Conservation (phyloP, 2,329 filamentous ascomycete species). For the Exophiala viscosa region DNA sequence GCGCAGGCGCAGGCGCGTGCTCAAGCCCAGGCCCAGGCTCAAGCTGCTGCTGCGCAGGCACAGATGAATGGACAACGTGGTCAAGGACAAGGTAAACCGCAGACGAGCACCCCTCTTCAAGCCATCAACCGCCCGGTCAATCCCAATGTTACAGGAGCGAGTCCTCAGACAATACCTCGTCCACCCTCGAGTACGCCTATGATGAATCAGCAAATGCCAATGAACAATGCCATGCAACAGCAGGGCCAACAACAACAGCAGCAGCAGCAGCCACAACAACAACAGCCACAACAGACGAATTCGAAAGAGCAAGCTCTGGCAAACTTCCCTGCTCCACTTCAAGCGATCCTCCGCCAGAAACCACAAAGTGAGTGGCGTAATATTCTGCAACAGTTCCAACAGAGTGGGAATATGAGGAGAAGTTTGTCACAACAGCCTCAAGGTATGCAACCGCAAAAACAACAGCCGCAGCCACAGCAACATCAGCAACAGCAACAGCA, state of each 20-base stretch:
- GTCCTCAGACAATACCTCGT: conserved; percentile 18
- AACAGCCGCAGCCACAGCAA: conserved; percentile 7
- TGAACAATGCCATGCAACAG: conserved; percentile 12
- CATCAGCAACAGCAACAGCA: background rate
- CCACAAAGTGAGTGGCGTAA: conserved; percentile 25
- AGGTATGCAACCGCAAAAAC: conserved; percentile 12
- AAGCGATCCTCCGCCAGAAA: conserved; percentile 20
- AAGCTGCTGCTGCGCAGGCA: conserved; percentile 35
- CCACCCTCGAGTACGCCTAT: conserved; percentile 24
- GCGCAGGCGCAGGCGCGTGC: conserved; percentile 40
- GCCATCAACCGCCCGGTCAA: conserved; percentile 41
- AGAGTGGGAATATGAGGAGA: conserved; percentile 24
- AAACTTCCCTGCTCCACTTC: conserved; percentile 22
- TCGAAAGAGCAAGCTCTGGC: conserved; percentile 19
- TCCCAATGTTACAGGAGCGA: conserved; percentile 24
- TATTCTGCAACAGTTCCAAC: conserved; percentile 24
- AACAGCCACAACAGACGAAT: conserved; percentile 4
- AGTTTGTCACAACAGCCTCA: conserved; percentile 28
- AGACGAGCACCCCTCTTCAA: conserved; percentile 38
- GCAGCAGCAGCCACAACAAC: conserved; percentile 22
- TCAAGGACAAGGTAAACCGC: conserved; percentile 43
- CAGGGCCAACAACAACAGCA: conserved; percentile 21
- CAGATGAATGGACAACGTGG: conserved; percentile 33
- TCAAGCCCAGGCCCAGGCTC: conserved; percentile 44
- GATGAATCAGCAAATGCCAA: conserved; percentile 24